These are phyloP conservation scores for Cordyceps cateniannulata DNA, from an alignment of 2,329 filamentous ascomycete species.

Conservation along the genomic window DNA sequence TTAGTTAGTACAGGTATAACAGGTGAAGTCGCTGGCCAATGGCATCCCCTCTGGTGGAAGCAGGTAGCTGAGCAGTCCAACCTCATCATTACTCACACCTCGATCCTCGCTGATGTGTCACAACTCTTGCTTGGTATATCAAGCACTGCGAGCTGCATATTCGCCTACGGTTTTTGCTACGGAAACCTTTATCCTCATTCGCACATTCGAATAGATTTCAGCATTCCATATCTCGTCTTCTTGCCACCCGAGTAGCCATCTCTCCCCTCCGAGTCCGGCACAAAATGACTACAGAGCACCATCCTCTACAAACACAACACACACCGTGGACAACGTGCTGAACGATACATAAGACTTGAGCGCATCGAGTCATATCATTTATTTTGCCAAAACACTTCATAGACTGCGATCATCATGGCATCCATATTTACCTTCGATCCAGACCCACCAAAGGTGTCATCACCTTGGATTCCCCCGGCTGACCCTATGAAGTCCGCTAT, in stretches of 20 bases:
- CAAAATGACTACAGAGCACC: slow-evolving; percentile 5
- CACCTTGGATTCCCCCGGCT: slow-evolving; percentile 71
- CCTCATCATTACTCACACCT: background rate
- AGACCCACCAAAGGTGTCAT: slow-evolving; percentile 79
- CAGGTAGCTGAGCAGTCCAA: too few relatives aligned
- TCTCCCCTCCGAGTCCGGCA: background rate
- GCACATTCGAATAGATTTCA: background rate
- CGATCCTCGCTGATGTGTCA: background rate
- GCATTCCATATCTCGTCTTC: background rate
- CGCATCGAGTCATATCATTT: background rate
- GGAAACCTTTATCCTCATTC: background rate
- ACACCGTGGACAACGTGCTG: background rate
- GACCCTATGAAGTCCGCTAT: slow-evolving; percentile 21
- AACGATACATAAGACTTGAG: background rate
- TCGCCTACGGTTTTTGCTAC: background rate
- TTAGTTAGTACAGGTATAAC: too few relatives aligned
- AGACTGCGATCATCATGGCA: slow-evolving; percentile 52
- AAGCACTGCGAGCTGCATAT: background rate
- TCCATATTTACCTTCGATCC: slow-evolving; percentile 95
- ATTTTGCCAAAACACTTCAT: background rate
- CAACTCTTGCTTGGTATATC: background rate
- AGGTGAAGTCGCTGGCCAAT: background rate
- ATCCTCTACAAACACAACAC: background rate
- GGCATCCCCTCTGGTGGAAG: background rate
- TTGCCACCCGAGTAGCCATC: background rate